These are phyloP conservation scores for Podila minutissima DNA, from an alignment of 192 early-diverging fungal species.

Conservation along the genomic window DNA sequence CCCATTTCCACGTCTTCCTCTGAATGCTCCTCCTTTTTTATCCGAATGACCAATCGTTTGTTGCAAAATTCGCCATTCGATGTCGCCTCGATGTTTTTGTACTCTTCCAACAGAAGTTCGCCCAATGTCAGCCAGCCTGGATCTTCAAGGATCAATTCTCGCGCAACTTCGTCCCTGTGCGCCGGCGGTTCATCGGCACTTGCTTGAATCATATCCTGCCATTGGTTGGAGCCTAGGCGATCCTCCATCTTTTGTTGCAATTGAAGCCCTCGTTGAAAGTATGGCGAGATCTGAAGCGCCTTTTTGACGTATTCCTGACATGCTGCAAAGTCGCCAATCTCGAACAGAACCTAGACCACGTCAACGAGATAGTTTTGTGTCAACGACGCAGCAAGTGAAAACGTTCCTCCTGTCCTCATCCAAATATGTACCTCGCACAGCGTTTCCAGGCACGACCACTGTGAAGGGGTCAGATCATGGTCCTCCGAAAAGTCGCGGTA, in stretches of 20 bases:
- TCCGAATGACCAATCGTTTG: constrained; percentile 13
- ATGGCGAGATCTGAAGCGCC: constrained; percentile 25
- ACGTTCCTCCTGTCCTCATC: not conserved
- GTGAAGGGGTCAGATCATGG: constrained; percentile 34
- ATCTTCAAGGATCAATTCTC: constrained; percentile 18
- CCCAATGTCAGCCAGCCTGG: constrained; percentile 24
- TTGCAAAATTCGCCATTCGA: constrained; percentile 18
- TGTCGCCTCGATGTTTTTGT: constrained; percentile 1
- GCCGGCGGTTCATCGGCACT: not conserved
- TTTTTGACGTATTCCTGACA: constrained; percentile 50
- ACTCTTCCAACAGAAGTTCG: constrained; percentile 28
- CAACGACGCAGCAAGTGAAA: not conserved
- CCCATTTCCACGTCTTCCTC: constrained; percentile 29
- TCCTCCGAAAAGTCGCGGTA: not conserved
- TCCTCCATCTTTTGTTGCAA: constrained; percentile 19
- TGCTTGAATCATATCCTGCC: not conserved
- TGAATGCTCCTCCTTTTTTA: not conserved
- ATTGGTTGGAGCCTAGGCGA: not conserved
- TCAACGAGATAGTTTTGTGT: not conserved
- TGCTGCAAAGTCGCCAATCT: constrained; percentile 54
- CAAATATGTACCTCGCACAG: constrained; percentile 29
- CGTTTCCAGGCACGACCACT: constrained; percentile 39
- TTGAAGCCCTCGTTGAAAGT: constrained; percentile 43
- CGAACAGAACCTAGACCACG: constrained; percentile 46
- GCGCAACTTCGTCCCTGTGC: not conserved